Base-by-base conservation (phyloP, 176 grass and related monocot species). In the Musa schizocarpa region DNA sequence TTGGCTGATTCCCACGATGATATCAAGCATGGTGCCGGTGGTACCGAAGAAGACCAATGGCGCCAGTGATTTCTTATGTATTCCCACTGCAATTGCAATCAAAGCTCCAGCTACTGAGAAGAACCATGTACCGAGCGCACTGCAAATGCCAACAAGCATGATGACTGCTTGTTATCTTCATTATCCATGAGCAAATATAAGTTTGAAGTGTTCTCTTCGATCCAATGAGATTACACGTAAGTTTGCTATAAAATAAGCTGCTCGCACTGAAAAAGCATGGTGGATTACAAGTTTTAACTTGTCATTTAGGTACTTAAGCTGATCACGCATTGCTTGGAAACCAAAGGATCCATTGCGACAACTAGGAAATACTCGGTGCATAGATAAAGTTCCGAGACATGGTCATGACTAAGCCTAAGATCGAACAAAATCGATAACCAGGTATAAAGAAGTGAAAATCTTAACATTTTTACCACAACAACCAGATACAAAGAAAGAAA, bases 21-120 rank as follows among this genome's bases (percentile, higher is more conserved):
- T 93, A 78, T 98, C 94, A 62, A 93, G 86, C 90, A 98, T 98
- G n/a, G 90, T 98, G 75, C 94, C 94, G 17, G 94, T 98, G 2
- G 90, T 91, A 49, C 88, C 94, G 14, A 91, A 98, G 59, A 93
- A 98, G 23, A 98, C 90, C 62, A 98, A 75, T 0, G 94, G 94
- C 11, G 80, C 90, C 12, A 98, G 77, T 0, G 94, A 98, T 78
- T 98, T 98, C 80, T 65, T 93, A 53, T 86, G 88, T 84, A 98
- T 93, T 53, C 94, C 94, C 53, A 98, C 88, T 21, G 86, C 90
- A 85, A 98, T 98, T 20, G 94, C 90, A 80, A 98, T 16, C 70
- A 24, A 24, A 24, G 24, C 24, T 24, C 24, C 24, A 24, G 24
- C 24, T 24, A 24, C 24, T 24, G 24, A 24, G 24, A 24, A 24